These are phyloP conservation scores for Naumovozyma baii DNA, from an alignment of 805 yeast genomes.

Conservation along the genomic window DNA sequence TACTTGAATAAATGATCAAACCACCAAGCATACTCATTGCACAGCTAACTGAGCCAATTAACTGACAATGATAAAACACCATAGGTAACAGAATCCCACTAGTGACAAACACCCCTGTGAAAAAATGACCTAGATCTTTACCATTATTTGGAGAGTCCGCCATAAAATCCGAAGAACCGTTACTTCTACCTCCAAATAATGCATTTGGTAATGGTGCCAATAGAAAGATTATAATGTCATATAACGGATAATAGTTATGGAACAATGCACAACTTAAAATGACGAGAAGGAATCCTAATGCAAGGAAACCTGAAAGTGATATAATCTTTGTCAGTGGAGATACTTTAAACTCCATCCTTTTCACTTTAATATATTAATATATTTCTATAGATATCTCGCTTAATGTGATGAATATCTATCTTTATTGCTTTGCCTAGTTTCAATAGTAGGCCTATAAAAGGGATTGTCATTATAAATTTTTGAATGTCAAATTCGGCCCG, in stretches of 20 bases:
- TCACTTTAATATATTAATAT: background rate
- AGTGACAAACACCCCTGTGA: constrained; percentile 66
- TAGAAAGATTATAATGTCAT: constrained; percentile 56
- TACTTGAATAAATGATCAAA: constrained; percentile 69
- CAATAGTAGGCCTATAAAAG: background rate
- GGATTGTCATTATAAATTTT: no score
- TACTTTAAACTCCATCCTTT: constrained; percentile 22
- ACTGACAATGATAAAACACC: constrained; percentile 62
- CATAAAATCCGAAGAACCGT: constrained; percentile 50
- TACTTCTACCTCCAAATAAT: constrained; percentile 38
- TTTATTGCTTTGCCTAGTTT: no score
- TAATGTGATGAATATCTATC: no score
- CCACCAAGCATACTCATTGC: constrained; percentile 79
- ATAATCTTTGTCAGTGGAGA: constrained; percentile 30
- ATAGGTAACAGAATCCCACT: constrained; percentile 71
- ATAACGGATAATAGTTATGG: constrained; percentile 85
- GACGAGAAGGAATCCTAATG: constrained; percentile 82
- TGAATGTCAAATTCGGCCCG: no score
- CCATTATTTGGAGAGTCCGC: constrained; percentile 40
- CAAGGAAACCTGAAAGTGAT: constrained; percentile 42
- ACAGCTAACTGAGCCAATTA: constrained; percentile 63
- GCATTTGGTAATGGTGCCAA: constrained; percentile 68
- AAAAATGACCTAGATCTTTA: constrained; percentile 71
- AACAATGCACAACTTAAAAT: constrained; percentile 81
- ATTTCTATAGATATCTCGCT: no score